These are phyloP conservation scores for Oryza rufipogon DNA, from an alignment of 176 grass and related monocot genomes.

Conservation along the genomic window DNA sequence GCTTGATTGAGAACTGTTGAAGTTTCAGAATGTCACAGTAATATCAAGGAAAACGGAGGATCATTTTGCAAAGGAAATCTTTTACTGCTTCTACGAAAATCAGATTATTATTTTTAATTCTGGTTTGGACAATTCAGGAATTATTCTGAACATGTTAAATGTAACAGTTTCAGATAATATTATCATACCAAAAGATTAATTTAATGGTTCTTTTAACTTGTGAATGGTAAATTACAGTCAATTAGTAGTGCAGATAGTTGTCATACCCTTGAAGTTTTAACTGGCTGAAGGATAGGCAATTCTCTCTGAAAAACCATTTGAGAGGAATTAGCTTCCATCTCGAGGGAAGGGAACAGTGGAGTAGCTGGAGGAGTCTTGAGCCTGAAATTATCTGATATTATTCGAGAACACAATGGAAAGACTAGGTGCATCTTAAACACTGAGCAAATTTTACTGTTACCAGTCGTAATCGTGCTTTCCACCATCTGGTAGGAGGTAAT, in stretches of 20 bases:
- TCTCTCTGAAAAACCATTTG: slow-evolving; percentile 61
- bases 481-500: slow-evolving; percentile 44
- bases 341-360: slow-evolving; percentile 69
- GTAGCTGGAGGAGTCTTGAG: slow-evolving; percentile 73
- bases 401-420: background rate
- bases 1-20: slow-evolving; percentile 41
- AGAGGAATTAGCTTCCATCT: slow-evolving; percentile 63
- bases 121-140: background rate
- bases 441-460: slow-evolving; percentile 14
- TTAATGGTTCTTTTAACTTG: slow-evolving; percentile 5
- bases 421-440: background rate
- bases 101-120: background rate
- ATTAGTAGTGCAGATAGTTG: background rate
- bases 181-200: background rate
- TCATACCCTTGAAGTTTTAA: slow-evolving; percentile 68
- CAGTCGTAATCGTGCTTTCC: slow-evolving; percentile 71
- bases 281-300: slow-evolving; percentile 54
- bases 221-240: background rate
- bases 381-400: slow-evolving; percentile 42
- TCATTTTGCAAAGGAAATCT: background rate
- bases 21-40: slow-evolving; percentile 24
- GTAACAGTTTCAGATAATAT: background rate
- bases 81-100: background rate
- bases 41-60: background rate
- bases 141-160: slow-evolving; percentile 8